Base-by-base conservation (phyloP, 2,329 filamentous ascomycete species). In the Bisporella sp. region DNA sequence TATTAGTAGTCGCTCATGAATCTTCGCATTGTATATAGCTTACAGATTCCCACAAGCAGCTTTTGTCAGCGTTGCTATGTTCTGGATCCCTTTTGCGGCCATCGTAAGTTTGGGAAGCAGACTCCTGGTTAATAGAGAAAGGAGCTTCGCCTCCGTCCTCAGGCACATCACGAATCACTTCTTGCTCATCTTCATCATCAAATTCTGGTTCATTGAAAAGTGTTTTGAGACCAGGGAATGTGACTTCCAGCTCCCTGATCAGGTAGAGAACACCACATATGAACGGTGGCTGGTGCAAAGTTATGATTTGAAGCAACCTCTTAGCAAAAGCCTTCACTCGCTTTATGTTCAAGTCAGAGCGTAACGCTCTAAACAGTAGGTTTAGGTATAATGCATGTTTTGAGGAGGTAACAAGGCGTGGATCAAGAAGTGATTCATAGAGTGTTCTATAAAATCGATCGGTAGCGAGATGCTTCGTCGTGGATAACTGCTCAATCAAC, bases 301-400 rank as follows among this genome's bases (percentile, higher is more conserved):
- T 85, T 28, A 95, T 76, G 40, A 95, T 76, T 66, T 99, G 93
- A 42, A 97, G 73, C 68, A 99, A 81, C 54, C 93, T 81, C 73
- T 99, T 99, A 41, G 91, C 85, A 64, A 99, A 99, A 1, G 93
- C 93, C 70, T 97, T 95, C 51, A 97, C 88, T 35, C 93, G 83
- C 59, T 91, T 90, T 53, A 89, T 80, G 66, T 91, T 93, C n/a
- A 92, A 73, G 62, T 99, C 93, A 35, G 84, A 82, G 72, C 95
- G 97, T 55, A 99, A 72, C 9, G 92, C 82, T 59, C 89, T 85
- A 68, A 91, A 93, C 4, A 99, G 72, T 12, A 99, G 76, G 64
- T 99, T 99, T 54, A 99, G 78, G 64, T 96, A 99, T 60, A 99
- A 78, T 33, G 92, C 84, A 66, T 99, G 92, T 69, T 99, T 99